These are phyloP conservation scores for Eucalyptus curtisii DNA, from an alignment of 345 rosid genomes.

Conservation along the genomic window DNA sequence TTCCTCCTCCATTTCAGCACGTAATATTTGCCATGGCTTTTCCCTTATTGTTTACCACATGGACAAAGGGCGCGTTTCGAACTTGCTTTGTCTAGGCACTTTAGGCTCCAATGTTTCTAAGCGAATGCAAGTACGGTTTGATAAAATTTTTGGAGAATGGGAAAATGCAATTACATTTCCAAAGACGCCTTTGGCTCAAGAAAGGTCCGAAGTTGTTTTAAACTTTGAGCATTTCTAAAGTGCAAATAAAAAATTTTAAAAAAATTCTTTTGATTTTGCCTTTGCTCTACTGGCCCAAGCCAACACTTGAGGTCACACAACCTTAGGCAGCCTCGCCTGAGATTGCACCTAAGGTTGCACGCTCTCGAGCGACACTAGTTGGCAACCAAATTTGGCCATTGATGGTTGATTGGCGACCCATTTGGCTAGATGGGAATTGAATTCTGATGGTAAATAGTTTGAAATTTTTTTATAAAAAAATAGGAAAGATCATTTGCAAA, in stretches of 20 bases:
- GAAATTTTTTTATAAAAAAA: no score
- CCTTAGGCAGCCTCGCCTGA: no score
- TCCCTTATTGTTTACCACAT: background rate
- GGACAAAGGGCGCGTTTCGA: background rate
- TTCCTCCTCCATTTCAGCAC: background rate
- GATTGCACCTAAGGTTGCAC: no score
- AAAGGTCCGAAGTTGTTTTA: no score
- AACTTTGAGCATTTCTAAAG: background rate
- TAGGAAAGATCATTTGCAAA: background rate
- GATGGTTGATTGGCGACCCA: accelerated
- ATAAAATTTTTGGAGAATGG: background rate
- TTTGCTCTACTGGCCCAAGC: background rate
- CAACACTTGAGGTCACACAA: no score
- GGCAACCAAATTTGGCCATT: no score
- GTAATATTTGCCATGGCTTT: background rate
- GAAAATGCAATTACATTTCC: background rate
- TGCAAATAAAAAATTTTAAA: background rate
- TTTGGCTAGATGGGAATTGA: no score
- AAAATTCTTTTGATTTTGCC: background rate
- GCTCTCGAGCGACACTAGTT: accelerated
- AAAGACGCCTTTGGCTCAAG: background rate
- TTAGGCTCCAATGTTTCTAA: background rate
- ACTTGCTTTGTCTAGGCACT: background rate
- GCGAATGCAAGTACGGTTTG: background rate
- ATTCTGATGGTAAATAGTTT: no score